Evolutionary conservation across 1,284 basidiomycete species (phyloP), one percentile per base, ranked within the genome.

Genomic region (Gymnopus androsaceus): DNA sequence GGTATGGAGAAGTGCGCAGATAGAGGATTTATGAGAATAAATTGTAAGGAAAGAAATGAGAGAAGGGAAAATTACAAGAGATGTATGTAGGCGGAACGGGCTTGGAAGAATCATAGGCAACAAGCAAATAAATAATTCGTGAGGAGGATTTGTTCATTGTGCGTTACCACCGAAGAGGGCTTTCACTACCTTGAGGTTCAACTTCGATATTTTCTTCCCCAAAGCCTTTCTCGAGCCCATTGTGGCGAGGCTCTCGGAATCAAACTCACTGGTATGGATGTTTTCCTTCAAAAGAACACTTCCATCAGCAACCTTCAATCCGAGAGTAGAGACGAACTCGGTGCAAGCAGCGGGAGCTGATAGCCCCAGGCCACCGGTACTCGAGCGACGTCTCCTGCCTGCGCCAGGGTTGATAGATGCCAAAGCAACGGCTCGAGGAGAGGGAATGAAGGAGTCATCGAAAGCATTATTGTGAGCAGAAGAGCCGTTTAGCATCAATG

Each of bases 361-460:
- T 9, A 50, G 34, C 15, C 38, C 36, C 25, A 50, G 11, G 4
- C 14, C 50, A 21, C 38, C 38, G 40, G 27, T 44, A n/a, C 31
- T 44, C 28, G 41, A 36, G n/a, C 40, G 51, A 28, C 42, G 40
- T 8, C 21, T 9, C 8, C n/a, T 15, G 25, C 14, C 2, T 27
- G n/a, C 30, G 27, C 25, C 8, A n/a, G 28, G 51, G 3, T 3
- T 33, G 38, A 52, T 31, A 52, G 51, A 52, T 17, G 41, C 51
- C 19, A 52, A 12, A 36, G 51, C 51, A 19, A 52, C 15, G 11
- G 51, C 40, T 11, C 40, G 40, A 52, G 51, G 51, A 11, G 51
- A 52, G 8, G 56, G 51, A 34, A 51, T 38, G 19, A 59, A 59
- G 7, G 57, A 59, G 45, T 59, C 57, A 9, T 52, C 57, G 28